phyloP scores from a whole-genome alignment of 306 rosid species.

The Begonia loranthoides region DNA sequence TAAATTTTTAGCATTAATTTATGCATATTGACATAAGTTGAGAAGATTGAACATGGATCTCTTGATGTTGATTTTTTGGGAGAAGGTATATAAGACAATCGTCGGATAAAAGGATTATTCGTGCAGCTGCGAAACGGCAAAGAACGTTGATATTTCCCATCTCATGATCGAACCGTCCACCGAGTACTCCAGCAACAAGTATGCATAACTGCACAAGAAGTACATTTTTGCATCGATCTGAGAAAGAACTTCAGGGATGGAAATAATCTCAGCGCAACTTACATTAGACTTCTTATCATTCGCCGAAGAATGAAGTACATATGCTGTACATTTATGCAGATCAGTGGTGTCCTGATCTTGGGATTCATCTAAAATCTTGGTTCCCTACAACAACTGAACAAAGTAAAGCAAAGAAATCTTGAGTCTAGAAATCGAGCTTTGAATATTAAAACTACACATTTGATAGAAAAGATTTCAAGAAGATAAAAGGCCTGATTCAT shows the following conservation, averaged over 20 bases:
- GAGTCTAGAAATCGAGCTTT: constrained; percentile 3
- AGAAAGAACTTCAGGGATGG: constrained; percentile 3
- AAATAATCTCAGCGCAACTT: constrained; percentile 16
- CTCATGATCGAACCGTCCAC: constrained; percentile 96
- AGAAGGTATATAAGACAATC: constrained; percentile 82
- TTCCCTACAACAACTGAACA: constrained; percentile 68
- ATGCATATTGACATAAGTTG: too few relatives aligned
- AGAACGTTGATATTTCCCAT: constrained; percentile 83
- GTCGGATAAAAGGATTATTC: constrained; percentile 69
- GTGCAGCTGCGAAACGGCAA: constrained; percentile 45
- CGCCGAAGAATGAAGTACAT: constrained; percentile 36
- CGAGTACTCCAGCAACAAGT: constrained; percentile 85
- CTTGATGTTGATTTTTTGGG: constrained; percentile 49
- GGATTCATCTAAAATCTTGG: constrained; percentile 59
- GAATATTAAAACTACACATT: too few relatives aligned
- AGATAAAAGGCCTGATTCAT: too few relatives aligned
- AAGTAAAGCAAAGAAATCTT: constrained; percentile 15
- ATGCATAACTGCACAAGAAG: constrained; percentile 49
- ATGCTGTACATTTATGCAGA: constrained; percentile 69
- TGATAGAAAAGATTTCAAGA: too few relatives aligned
- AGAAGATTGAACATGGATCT: constrained; percentile 55
- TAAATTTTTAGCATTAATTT: too few relatives aligned
- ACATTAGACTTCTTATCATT: constrained; percentile 41
- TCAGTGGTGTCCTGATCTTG: constrained; percentile 93
- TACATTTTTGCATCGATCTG: not conserved